Evolutionary conservation across 2,329 filamentous ascomycete species (phyloP).

Genomic region (Dothistroma pini): DNA sequence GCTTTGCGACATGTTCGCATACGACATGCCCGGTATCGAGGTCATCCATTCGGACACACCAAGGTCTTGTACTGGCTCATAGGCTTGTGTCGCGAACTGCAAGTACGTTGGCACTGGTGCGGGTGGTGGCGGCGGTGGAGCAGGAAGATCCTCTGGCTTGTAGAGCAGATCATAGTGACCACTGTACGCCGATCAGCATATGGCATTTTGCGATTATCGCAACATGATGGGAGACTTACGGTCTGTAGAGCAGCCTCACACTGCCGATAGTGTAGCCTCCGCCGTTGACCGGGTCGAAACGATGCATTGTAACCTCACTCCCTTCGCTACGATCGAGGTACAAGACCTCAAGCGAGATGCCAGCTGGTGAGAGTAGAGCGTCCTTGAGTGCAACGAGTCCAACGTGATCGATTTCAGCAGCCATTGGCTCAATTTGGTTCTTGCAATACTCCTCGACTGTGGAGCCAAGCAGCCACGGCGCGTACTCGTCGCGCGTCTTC

Average conservation of each 20-base stretch:
- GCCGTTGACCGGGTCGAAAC: conserved; percentile 50
- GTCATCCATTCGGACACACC: conserved; percentile 40
- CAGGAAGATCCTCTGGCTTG: conserved; percentile 54
- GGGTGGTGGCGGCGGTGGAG: conserved; percentile 28
- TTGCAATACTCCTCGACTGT: conserved; percentile 66
- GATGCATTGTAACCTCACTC: conserved; percentile 68
- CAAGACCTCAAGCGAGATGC: conserved; percentile 78
- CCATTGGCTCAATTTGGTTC: conserved; percentile 66
- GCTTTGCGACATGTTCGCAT: conserved; percentile 22
- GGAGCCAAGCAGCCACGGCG: conserved; percentile 64
- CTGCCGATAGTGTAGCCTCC: conserved; percentile 52
- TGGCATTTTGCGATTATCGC: neutral
- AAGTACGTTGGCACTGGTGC: conserved; percentile 34
- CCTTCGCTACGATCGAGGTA: conserved; percentile 87
- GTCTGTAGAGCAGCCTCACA: conserved; percentile 64
- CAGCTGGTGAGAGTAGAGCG: conserved; percentile 72
- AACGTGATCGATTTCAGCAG: conserved; percentile 87
- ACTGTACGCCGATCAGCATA: conserved; percentile 39
- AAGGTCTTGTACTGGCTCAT: conserved; percentile 29
- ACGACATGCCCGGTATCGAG: conserved; percentile 47
- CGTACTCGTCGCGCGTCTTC: conserved; percentile 69
- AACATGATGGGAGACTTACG: conserved; percentile 45
- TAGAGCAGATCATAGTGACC: conserved; percentile 97
- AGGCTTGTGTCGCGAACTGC: conserved; percentile 30
- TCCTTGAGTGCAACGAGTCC: conserved; percentile 74